Base-by-base conservation (phyloP, 495 filamentous ascomycete species). In the Aspergillus heteromorphus region DNA sequence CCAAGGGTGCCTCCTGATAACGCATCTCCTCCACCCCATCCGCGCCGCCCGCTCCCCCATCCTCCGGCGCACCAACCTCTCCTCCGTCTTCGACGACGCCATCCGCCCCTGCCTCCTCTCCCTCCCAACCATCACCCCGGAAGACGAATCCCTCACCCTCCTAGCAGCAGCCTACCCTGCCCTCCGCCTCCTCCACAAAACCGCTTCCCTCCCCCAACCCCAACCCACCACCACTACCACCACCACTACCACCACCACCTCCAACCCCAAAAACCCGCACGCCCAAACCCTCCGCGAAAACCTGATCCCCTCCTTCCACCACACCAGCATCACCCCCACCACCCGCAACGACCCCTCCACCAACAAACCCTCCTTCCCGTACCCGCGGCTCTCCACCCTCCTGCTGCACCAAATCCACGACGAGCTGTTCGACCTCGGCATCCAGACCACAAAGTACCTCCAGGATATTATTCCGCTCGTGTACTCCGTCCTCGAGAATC, bases 51-150 rank as follows among this genome's bases (percentile, higher is more conserved):
- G 67, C 49, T 73, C 73, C 6, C 63, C 68, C 23, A 76, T 88
- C 2, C 78, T 98, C 16, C 64, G 64, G 8, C 79, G 83, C 27
- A 92, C 89, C 0, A 92, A 92, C 1, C 78, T 98, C 0, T 82
- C 76, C 2, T 77, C 83, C 0, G 86, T 98, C 19, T 88, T 98
- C 60, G 83, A 89, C 63, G 83, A 91, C 29, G 85, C 89, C 10
- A 66, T 95, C 10, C 79, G 84, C 54, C 89, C 91, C 0, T 83
- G 79, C 20, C 74, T 96, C 1, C 73, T 83, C 13, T 88, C 81
- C 53, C 77, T 97, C 0, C 93, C 93, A 6, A 83, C 79, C 30
- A 75, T 96, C 21, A 96, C 91, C 0, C 85, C 91, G 5, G 83
- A 86, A 55, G 63, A 77, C 0, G 86, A 89, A 50, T 86, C 87